A percentile compares a stretch with the other conserved stretches of the same genome.
These are phyloP conservation scores for Bolboschoenoplectus hybrid DNA, from an alignment of 202 grass and related monocot species.

Conservation along the genomic window DNA sequence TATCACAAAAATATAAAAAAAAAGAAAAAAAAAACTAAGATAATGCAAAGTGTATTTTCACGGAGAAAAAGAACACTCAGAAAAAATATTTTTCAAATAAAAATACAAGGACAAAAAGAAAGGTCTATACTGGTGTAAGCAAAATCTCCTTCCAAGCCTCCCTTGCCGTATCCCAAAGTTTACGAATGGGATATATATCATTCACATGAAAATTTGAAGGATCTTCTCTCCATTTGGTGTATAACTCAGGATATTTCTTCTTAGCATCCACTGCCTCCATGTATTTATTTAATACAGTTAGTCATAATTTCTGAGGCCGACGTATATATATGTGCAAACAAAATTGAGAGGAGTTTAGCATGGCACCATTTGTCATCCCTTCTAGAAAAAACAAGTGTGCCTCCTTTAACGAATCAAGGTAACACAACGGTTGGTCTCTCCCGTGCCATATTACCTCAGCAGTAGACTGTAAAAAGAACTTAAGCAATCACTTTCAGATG, in stretches of 20 bases:
- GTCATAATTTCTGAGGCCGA: conserved; percentile 2
- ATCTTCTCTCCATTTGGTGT: conserved; percentile 76
- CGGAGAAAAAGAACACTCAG: not conserved
- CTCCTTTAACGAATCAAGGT: conserved; percentile 81
- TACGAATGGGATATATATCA: conserved; percentile 65
- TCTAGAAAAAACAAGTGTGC: conserved; percentile 82
- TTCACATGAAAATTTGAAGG: conserved; percentile 75
- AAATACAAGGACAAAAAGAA: not conserved
- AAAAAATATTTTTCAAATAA: not conserved
- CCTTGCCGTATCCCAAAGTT: conserved; percentile 64
- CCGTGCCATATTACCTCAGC: conserved; percentile 65
- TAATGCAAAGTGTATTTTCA: conserved; percentile 22
- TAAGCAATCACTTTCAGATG: not conserved
- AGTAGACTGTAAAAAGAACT: conserved; percentile 54
- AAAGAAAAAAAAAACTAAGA: not conserved
- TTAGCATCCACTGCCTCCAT: conserved; percentile 89
- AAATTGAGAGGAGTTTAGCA: not conserved
- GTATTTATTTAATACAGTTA: conserved; percentile 41
- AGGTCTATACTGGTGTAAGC: conserved; percentile 51
- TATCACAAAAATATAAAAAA: not conserved
- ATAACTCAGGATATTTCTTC: conserved; percentile 71
- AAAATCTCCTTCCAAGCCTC: conserved; percentile 80
- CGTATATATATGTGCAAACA: not conserved
- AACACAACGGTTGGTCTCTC: conserved; percentile 67
- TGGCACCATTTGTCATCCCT: conserved; percentile 84